Conservation (phyloP, 768 basidiomycete species). For the Tulasnella sp. region DNA sequence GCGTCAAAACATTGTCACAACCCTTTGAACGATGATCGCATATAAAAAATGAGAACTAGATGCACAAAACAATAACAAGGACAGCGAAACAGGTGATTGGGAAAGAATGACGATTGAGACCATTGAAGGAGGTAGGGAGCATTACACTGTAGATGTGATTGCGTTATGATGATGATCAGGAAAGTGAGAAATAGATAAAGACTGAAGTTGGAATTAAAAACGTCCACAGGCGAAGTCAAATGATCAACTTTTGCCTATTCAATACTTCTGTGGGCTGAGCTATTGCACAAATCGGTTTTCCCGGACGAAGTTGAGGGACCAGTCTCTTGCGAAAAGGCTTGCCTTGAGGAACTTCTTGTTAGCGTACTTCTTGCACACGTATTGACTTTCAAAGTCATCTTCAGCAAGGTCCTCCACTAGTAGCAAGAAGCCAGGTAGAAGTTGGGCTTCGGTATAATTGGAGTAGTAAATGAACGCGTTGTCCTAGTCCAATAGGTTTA, state of each 20-base stretch:
- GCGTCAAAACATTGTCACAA: too few relatives aligned
- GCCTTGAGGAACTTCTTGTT: conserved; percentile 96
- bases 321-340: conserved; percentile 16
- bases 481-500: conserved; percentile 48
- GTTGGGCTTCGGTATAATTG: conserved; percentile 77
- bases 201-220: neutral
- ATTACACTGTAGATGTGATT: too few relatives aligned
- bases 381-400: conserved; percentile 63
- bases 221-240: neutral
- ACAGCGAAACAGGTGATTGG: too few relatives aligned
- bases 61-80: too few relatives aligned
- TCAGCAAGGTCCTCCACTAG: conserved; percentile 75
- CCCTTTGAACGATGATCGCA: too few relatives aligned
- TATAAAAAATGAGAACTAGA: too few relatives aligned
- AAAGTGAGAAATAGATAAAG: conserved; percentile 7
- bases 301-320: conserved; percentile 13
- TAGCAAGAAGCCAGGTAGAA: conserved; percentile 65
- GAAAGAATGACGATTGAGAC: too few relatives aligned
- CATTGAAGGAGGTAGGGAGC: too few relatives aligned
- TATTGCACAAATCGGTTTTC: conserved; percentile 1
- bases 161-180: neutral
- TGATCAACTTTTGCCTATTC: neutral
- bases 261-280: neutral
- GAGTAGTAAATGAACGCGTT: conserved; percentile 89
- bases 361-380: conserved; percentile 92